Conservation (phyloP, 805 yeast genomes). For the Metschnikowia chrysomelidarum region DNA sequence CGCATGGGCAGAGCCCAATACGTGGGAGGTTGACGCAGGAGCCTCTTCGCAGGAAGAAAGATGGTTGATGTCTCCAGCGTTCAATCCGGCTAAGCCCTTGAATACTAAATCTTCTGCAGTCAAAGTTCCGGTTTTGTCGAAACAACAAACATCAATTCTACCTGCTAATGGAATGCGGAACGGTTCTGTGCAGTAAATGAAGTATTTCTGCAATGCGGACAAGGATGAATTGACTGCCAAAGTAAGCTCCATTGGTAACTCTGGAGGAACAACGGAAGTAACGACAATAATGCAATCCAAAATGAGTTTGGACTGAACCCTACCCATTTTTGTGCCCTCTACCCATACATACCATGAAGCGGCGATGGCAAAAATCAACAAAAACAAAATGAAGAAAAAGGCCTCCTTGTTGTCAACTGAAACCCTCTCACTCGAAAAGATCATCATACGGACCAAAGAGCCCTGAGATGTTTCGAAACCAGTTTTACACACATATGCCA, state of each 20-base stretch:
- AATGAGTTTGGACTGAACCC: slow-evolving; percentile 89
- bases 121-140: slow-evolving; percentile 96
- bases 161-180: slow-evolving; percentile 98
- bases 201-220: slow-evolving; percentile 81
- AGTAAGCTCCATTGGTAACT: slow-evolving; percentile 97
- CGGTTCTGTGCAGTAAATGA: slow-evolving; percentile 96
- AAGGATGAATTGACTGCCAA: slow-evolving; percentile 95
- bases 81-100: slow-evolving; percentile 92
- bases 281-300: slow-evolving; percentile 93
- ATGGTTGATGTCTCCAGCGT: slow-evolving; percentile 49
- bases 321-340: slow-evolving; percentile 94
- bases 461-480: slow-evolving; percentile 99
- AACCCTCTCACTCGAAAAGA: slow-evolving; percentile 93
- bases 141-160: slow-evolving; percentile 96
- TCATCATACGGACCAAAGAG: slow-evolving; percentile 95
- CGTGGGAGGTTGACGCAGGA: slow-evolving; percentile 64
- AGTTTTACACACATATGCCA: slow-evolving; percentile 86
- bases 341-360: slow-evolving; percentile 99
- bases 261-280: slow-evolving; percentile 98
- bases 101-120: slow-evolving; percentile 96
- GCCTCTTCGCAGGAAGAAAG: slow-evolving; percentile 59
- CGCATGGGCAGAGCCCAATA: slow-evolving; percentile 95
- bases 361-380: slow-evolving; percentile 86
- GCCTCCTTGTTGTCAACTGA: slow-evolving; percentile 96
- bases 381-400: slow-evolving; percentile 83